Percentiles rank a stretch among this genome's conserved stretches.
phyloP scores from a whole-genome alignment of 805 yeast species.

The Wickerhamomyces kurtzmanii region DNA sequence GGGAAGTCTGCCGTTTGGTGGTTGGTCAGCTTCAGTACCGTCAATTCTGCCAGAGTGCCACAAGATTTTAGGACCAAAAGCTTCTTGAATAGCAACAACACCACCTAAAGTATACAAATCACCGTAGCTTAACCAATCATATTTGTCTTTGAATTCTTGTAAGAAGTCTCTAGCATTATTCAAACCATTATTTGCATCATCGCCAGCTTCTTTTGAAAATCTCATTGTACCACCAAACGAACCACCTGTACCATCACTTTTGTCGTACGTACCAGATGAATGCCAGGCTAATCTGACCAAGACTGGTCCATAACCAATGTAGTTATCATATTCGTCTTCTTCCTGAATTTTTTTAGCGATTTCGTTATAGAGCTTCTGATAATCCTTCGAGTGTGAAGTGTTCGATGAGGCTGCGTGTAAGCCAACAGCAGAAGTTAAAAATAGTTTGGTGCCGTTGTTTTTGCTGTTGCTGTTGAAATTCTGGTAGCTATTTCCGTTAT shows the following conservation, averaged over 20 bases:
- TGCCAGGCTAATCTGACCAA: slow-evolving; percentile 83
- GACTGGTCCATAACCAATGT: slow-evolving; percentile 67
- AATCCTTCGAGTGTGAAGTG: slow-evolving; percentile 35
- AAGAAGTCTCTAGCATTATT: slow-evolving; percentile 45
- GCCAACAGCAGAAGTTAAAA: slow-evolving; percentile 25
- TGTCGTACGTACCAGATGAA: slow-evolving; percentile 73
- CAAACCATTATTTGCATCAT: slow-evolving; percentile 57
- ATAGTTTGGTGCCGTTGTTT: slow-evolving; percentile 16
- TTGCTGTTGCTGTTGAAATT: slow-evolving; percentile 8
- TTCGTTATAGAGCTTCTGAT: slow-evolving; percentile 59
- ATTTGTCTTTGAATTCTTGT: slow-evolving; percentile 43
- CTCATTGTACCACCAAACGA: no score
- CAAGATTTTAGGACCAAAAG: slow-evolving; percentile 67
- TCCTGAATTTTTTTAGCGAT: slow-evolving; percentile 56
- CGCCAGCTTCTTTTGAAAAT: slow-evolving; percentile 37
- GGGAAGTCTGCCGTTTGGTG: slow-evolving; percentile 67
- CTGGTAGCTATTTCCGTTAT: slow-evolving; percentile 8
- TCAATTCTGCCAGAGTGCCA: slow-evolving; percentile 85
- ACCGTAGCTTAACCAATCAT: slow-evolving; percentile 68
- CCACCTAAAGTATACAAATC: slow-evolving; percentile 78
- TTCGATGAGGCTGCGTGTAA: slow-evolving; percentile 21
- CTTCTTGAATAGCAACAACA: slow-evolving; percentile 65
- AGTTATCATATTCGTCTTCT: slow-evolving; percentile 50
- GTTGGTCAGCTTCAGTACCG: slow-evolving; percentile 35
- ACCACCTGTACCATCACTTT: slow-evolving; percentile 35